These are phyloP conservation scores for Termitomyces sp. DNA, from an alignment of 1,284 basidiomycete genomes.

Conservation along the genomic window DNA sequence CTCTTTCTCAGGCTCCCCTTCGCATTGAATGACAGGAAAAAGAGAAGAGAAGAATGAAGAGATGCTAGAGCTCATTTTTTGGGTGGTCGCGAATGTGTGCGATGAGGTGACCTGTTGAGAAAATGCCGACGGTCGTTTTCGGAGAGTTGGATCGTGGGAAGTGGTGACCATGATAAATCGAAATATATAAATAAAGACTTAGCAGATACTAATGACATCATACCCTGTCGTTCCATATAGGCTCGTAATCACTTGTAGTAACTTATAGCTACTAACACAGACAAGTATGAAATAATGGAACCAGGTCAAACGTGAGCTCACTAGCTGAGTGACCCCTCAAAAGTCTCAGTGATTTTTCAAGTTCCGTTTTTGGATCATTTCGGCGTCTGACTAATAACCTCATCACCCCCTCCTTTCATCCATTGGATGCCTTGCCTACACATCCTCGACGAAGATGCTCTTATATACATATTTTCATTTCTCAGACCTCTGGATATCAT, in stretches of 20 bases:
- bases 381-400: neutral
- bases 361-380: neutral
- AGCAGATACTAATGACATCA: neutral
- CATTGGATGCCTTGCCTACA: neutral
- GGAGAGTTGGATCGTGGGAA: conserved; percentile 18
- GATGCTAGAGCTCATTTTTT: conserved; percentile 34
- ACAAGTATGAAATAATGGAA: too few relatives aligned
- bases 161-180: neutral
- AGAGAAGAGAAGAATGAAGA: conserved; percentile 63
- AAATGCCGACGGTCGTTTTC: conserved; percentile 11
- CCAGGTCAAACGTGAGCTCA: too few relatives aligned
- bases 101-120: conserved; percentile 1
- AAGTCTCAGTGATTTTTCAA: neutral
- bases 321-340: neutral
- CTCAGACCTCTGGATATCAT: conserved; percentile 45
- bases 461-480: conserved; percentile 42
- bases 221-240: neutral
- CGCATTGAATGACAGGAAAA: conserved; percentile 51
- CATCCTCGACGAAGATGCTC: conserved; percentile 38
- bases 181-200: neutral
- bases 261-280: neutral
- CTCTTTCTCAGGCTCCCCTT: conserved; percentile 37
- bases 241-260: neutral
- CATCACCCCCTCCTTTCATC: too few relatives aligned
- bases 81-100: neutral